phyloP scores from a whole-genome alignment of 1,139 yeast genomes.

The Protomyces gravidus region DNA sequence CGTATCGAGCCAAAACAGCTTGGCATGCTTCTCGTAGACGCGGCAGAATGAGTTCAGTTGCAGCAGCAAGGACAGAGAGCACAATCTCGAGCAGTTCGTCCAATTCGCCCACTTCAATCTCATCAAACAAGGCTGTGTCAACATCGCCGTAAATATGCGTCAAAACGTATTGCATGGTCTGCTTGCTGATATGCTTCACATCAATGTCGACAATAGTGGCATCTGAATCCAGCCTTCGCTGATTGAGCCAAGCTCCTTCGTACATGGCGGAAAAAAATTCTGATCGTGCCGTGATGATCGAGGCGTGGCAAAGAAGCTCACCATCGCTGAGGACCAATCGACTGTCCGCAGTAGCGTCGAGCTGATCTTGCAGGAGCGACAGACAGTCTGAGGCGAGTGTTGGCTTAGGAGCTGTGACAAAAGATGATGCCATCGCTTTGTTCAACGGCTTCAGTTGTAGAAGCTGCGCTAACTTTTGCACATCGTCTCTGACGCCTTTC shows the following conservation, averaged over 20 bases:
- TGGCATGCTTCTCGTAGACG: slow-evolving; percentile 62
- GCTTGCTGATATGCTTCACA: slow-evolving; percentile 43
- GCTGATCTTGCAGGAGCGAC: slow-evolving; percentile 29
- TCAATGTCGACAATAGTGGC: slow-evolving; percentile 43
- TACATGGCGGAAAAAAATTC: slow-evolving; percentile 51
- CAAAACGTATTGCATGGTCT: slow-evolving; percentile 53
- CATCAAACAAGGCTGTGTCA: slow-evolving; percentile 48
- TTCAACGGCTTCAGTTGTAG: slow-evolving; percentile 35
- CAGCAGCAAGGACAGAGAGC: slow-evolving; percentile 56
- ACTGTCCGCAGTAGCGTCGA: slow-evolving; percentile 38
- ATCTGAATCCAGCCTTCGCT: slow-evolving; percentile 29
- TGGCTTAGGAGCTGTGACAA: slow-evolving; percentile 33
- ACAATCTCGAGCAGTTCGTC: slow-evolving; percentile 53
- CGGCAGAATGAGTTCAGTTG: slow-evolving; percentile 62
- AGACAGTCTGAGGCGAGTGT: slow-evolving; percentile 34
- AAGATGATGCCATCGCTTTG: slow-evolving; percentile 32
- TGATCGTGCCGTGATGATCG: slow-evolving; percentile 53
- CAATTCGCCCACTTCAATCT: slow-evolving; percentile 40
- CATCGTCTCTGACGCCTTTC: slow-evolving; percentile 37
- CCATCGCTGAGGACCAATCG: slow-evolving; percentile 45
- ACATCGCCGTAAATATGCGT: slow-evolving; percentile 57
- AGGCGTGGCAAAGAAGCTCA: slow-evolving; percentile 46
- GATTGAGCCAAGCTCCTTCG: slow-evolving; percentile 13
- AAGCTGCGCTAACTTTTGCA: slow-evolving; percentile 33
- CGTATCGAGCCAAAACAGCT: slow-evolving; percentile 55